Conservation (phyloP, 768 basidiomycete genomes). For the Daedaleopsis sinensis region DNA sequence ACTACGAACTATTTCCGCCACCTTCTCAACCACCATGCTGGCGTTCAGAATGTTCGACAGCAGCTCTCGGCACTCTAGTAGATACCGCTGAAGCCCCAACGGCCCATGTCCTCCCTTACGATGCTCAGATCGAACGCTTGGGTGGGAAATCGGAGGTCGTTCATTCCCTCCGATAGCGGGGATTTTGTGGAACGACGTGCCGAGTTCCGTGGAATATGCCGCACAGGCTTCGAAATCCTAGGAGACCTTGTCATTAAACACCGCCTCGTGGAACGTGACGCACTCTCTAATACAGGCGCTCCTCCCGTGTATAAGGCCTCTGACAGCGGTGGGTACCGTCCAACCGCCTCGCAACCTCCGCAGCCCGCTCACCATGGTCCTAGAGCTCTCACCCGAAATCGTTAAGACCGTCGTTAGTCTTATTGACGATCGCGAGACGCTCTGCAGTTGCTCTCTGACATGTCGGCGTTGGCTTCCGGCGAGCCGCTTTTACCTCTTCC, state of each 20-base stretch:
- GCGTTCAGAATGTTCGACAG: neutral
- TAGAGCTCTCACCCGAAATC: conserved; percentile 1
- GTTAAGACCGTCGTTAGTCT: conserved; percentile 1
- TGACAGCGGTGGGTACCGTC: neutral
- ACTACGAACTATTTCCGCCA: neutral
- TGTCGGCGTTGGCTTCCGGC: conserved; percentile 12
- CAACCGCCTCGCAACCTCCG: neutral
- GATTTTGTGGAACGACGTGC: neutral
- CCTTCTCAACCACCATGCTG: neutral
- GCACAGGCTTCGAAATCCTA: conserved; percentile 5
- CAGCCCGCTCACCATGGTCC: conserved; percentile 1
- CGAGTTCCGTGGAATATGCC: neutral
- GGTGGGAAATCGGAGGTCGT: neutral
- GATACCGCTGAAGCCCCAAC: neutral
- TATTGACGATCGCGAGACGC: conserved; percentile 12
- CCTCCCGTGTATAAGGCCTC: neutral
- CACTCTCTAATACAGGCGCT: neutral
- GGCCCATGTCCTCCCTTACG: neutral
- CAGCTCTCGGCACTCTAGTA: neutral
- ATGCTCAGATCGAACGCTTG: neutral
- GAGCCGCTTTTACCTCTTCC: conserved; percentile 14
- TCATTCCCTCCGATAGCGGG: neutral
- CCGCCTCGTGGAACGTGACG: conserved; percentile 2
- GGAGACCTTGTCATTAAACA: neutral
- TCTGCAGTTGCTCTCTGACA: conserved; percentile 15